Conservation (phyloP, 441 rosid genomes). For the Adansonia madagascariensis region DNA sequence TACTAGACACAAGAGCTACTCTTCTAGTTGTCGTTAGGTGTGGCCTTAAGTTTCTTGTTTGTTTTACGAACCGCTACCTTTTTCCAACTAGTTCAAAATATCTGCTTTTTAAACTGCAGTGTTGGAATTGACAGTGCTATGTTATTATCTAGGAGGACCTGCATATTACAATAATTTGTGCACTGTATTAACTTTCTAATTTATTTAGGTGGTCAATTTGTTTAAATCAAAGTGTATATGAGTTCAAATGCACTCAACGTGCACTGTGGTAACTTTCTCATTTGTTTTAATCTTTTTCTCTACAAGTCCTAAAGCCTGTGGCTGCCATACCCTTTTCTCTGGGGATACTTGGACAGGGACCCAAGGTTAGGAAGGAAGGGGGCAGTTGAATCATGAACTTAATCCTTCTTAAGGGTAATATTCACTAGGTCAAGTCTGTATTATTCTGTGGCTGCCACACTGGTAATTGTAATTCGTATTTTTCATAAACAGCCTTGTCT, state of each 20-base stretch:
- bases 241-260: background rate
- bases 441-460: slow-evolving; percentile 8
- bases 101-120: background rate
- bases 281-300: background rate
- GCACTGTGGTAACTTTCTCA: background rate
- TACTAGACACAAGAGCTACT: background rate
- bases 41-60: background rate
- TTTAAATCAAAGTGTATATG: background rate
- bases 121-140: background rate
- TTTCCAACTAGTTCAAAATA: background rate
- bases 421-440: background rate
- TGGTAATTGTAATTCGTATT: background rate
- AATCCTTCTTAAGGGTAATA: background rate
- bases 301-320: background rate
- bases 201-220: background rate
- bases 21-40: background rate
- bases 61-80: background rate
- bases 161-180: background rate
- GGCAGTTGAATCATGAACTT: background rate
- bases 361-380: background rate
- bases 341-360: background rate
- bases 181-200: background rate
- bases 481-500: too few relatives aligned
- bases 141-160: background rate
- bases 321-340: background rate